phyloP scores from a whole-genome alignment of 257 asterid genomes.

The Fraxinus quadrangulata region DNA sequence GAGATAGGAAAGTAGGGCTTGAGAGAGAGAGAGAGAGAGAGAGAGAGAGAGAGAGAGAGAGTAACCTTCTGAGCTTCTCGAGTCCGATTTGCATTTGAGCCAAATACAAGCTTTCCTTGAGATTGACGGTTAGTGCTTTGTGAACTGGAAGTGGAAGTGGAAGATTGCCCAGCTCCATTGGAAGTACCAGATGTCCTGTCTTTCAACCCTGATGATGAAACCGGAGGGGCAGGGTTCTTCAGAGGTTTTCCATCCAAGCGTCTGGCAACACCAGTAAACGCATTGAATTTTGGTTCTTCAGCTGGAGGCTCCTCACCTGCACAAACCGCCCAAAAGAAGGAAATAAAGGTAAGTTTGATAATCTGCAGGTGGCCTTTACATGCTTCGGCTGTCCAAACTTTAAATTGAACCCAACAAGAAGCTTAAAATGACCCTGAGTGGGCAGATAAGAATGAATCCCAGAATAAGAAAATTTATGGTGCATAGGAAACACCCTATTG shows the following conservation, averaged over 20 bases:
- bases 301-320: slow-evolving; percentile 58
- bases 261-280: slow-evolving; percentile 80
- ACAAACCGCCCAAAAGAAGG: slow-evolving; percentile 17
- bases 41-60: slow-evolving; percentile 7
- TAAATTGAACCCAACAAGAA: not conserved
- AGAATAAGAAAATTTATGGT: not conserved
- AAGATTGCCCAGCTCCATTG: slow-evolving; percentile 40
- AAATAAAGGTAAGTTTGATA: not conserved
- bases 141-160: slow-evolving; percentile 61
- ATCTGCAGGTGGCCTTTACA: not conserved
- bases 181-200: slow-evolving; percentile 47
- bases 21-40: not conserved
- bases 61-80: slow-evolving; percentile 60
- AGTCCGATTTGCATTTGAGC: slow-evolving; percentile 62
- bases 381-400: not conserved
- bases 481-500: not conserved
- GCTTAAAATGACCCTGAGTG: not conserved
- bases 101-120: slow-evolving; percentile 94
- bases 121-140: slow-evolving; percentile 69
- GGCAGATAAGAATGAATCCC: not conserved
- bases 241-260: slow-evolving; percentile 90
- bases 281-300: slow-evolving; percentile 81
- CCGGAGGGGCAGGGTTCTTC: slow-evolving; percentile 55
- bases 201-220: slow-evolving; percentile 49
- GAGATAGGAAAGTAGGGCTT: too few relatives aligned